Evolutionary conservation across 1,284 basidiomycete species (phyloP), one percentile per base, ranked within the genome.

Genomic region (Pseudozyma thailandica): DNA sequence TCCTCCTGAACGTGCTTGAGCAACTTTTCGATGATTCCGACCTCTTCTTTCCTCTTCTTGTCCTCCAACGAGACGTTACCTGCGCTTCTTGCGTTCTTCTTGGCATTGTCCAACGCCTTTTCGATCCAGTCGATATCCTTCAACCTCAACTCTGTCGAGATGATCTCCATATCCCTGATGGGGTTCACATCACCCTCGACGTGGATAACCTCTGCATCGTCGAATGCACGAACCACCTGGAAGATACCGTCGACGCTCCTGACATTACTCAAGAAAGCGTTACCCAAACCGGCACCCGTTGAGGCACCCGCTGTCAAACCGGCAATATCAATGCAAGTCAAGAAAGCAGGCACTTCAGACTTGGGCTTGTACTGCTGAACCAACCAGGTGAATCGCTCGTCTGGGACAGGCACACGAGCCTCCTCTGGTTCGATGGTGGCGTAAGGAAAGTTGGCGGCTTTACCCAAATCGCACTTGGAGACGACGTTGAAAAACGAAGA

Each of bases 81-180:
- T 8, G 78, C 78, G 18, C 69, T 74, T 0, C 79, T 56, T 8
- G 75, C 78, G 31, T 66, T 71, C 68, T 80, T 82, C 50, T 71
- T 72, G 6, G 76, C 44, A 18, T 62, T 85, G 0, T 98, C 95
- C 31, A 97, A 84, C 49, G 89, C 86, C 86, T 98, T 98, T 85
- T 98, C 92, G 13, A 93, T 90, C 96, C 96, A 99, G 82, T 98
- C 96, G 72, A 96, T 96, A 84, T 99, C 96, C 86, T 99, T 99
- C 55, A 98, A 85, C 47, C 94, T 87, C 50, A 82, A 73, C 62
- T 82, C 81, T 30, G 89, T 96, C 74, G 91, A 90, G 83, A 99
- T 98, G 82, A 98, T 97, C 75, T 93, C 90, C 95, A 98, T 98
- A 84, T 99, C 96, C 70, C 96, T 90, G 51, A 92, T 78, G 20